phyloP scores from a whole-genome alignment of 768 basidiomycete genomes.

The Sistotremastrum niveocremeum region DNA sequence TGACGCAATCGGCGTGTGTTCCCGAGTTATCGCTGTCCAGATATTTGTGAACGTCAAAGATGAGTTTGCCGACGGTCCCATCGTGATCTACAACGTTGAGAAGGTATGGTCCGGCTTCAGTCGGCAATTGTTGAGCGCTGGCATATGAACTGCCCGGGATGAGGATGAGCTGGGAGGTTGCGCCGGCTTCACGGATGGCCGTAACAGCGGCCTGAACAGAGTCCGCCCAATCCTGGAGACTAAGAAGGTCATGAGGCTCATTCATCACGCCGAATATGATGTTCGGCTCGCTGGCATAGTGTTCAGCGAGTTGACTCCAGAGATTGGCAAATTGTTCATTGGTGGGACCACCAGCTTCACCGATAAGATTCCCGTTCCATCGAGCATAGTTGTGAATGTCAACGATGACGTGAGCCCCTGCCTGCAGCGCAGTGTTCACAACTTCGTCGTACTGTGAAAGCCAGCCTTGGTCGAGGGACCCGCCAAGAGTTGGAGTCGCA shows the following conservation, averaged over 20 bases:
- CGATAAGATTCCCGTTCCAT: constrained; percentile 40
- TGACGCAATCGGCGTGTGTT: constrained; percentile 33
- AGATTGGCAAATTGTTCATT: constrained; percentile 38
- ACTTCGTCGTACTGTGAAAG: constrained; percentile 38
- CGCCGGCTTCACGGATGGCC: constrained; percentile 45
- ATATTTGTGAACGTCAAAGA: constrained; percentile 55
- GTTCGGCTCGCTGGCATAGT: constrained; percentile 28
- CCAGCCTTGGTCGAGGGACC: constrained; percentile 27
- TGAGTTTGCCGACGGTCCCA: constrained; percentile 28
- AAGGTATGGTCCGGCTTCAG: constrained; percentile 36
- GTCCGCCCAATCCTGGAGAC: constrained; percentile 33
- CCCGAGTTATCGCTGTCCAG: constrained; percentile 40
- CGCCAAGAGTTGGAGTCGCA: constrained; percentile 26
- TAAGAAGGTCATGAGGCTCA: constrained; percentile 46
- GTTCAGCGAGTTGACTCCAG: constrained; percentile 38
- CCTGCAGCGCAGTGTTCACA: constrained; percentile 35
- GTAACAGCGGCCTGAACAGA: constrained; percentile 48
- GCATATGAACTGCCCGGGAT: constrained; percentile 48
- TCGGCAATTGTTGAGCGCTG: constrained; percentile 35
- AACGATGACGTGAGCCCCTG: constrained; percentile 40
- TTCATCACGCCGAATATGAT: constrained; percentile 50
- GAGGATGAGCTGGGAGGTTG: constrained; percentile 40
- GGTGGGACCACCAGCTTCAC: constrained; percentile 42
- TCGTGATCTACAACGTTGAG: constrained; percentile 34
- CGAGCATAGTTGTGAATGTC: constrained; percentile 53